Conservation (phyloP, 2,329 filamentous ascomycete species). For the Apiospora arundinis region DNA sequence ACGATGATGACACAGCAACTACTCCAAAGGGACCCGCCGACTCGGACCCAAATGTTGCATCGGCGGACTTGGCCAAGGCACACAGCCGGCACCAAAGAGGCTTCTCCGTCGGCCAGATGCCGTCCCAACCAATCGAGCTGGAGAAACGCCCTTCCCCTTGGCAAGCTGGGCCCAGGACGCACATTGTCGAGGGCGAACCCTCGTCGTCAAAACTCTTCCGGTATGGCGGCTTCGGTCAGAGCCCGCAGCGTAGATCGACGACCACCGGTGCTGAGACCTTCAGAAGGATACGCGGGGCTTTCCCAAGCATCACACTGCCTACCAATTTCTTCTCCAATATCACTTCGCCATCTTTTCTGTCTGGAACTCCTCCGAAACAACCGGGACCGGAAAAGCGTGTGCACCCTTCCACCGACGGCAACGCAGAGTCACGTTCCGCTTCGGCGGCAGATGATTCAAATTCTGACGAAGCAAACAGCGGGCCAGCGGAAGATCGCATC, state of each 20-base stretch:
- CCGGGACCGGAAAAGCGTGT: constrained; percentile 32
- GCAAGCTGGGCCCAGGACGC: constrained; percentile 49
- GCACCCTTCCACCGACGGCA: constrained; percentile 30
- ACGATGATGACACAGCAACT: constrained; percentile 30
- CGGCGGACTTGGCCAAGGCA: constrained; percentile 22
- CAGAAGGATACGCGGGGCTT: constrained; percentile 60
- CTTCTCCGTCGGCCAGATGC: constrained; percentile 31
- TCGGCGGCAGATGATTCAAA: background rate
- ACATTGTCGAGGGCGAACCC: constrained; percentile 40
- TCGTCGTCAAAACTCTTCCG: constrained; percentile 46
- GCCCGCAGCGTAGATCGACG: constrained; percentile 55
- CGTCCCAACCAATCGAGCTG: constrained; percentile 29
- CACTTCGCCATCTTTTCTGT: constrained; percentile 47
- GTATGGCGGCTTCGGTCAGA: constrained; percentile 53
- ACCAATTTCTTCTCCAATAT: constrained; percentile 45
- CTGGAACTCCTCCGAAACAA: constrained; percentile 39
- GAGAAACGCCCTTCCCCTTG: constrained; percentile 44
- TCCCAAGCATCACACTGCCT: constrained; percentile 61
- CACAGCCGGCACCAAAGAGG: constrained; percentile 35
- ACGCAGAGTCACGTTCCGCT: constrained; percentile 27
- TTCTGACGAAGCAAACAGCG: constrained; percentile 23
- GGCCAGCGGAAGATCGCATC: constrained; percentile 24
- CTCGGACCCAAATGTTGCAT: background rate
- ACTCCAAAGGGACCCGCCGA: constrained; percentile 28
- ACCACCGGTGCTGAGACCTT: constrained; percentile 64